These are phyloP conservation scores for Emergomyces orientalis DNA, from an alignment of 2,329 filamentous ascomycete species.

Conservation along the genomic window DNA sequence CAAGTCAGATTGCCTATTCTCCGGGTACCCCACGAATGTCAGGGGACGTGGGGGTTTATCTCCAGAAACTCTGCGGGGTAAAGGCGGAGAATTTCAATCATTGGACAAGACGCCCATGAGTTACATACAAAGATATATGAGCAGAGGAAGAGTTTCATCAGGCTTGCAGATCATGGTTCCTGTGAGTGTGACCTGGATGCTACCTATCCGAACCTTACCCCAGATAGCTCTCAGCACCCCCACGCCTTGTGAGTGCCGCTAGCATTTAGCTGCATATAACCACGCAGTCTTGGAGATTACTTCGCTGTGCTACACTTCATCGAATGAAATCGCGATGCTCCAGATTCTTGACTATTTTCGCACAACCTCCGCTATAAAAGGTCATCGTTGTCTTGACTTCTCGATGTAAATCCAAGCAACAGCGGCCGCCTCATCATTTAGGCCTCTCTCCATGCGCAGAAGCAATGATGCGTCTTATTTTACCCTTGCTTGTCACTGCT, in stretches of 20 bases:
- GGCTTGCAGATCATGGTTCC: neutral
- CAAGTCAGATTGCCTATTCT: neutral
- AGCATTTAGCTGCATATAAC: neutral
- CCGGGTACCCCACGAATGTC: neutral
- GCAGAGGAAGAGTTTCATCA: neutral
- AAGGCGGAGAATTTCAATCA: neutral
- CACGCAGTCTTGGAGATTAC: neutral
- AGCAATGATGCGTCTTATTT: constrained; percentile 3
- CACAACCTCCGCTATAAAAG: neutral
- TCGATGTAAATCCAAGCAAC: neutral
- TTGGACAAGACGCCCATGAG: neutral
- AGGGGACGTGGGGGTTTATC: neutral
- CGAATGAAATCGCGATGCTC: neutral
- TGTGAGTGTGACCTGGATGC: neutral
- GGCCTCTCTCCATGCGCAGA: neutral
- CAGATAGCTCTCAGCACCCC: neutral
- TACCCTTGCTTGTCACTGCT: constrained; percentile 10
- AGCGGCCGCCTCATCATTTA: neutral
- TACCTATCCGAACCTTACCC: neutral
- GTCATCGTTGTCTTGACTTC: neutral
- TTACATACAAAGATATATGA: neutral
- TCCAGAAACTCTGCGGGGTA: neutral
- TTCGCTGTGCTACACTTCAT: neutral
- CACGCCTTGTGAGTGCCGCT: neutral
- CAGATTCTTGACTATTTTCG: neutral